phyloP scores from a whole-genome alignment of 2,329 filamentous ascomycete species.

The Phoma sp. region DNA sequence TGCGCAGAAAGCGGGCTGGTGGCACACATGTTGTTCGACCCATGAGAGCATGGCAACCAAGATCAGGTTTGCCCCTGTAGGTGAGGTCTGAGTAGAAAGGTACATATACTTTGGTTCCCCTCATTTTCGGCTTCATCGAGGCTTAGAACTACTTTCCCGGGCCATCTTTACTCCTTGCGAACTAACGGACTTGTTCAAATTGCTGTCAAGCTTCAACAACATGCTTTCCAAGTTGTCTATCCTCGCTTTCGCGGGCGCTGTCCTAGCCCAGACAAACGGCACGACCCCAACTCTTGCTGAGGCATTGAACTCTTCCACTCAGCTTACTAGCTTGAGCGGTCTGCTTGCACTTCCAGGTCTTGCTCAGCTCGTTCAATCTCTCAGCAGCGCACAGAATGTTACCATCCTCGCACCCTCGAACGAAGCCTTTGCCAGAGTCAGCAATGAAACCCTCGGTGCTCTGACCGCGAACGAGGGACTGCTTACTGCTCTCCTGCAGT shows the following conservation, averaged over 20 bases:
- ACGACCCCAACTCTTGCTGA: conserved; percentile 23
- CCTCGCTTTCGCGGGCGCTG: conserved; percentile 45
- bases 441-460: conserved; percentile 46
- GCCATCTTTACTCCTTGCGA: neutral
- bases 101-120: conserved; percentile 30
- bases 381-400: conserved; percentile 57
- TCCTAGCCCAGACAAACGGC: conserved; percentile 36
- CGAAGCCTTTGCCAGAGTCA: conserved; percentile 53
- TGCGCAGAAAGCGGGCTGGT: conserved; percentile 17
- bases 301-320: conserved; percentile 25
- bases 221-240: conserved; percentile 53
- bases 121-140: conserved; percentile 1
- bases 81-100: conserved; percentile 1
- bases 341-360: conserved; percentile 45
- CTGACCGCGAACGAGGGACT: conserved; percentile 40
- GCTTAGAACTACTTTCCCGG: neutral
- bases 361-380: conserved; percentile 46
- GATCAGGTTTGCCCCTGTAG: conserved; percentile 10
- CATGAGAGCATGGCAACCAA: conserved; percentile 26
- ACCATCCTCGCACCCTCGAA: conserved; percentile 67
- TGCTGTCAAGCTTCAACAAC: neutral
- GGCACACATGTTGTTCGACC: conserved; percentile 13
- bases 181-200: neutral
- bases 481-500: conserved; percentile 59
- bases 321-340: conserved; percentile 43